Evolutionary conservation across 805 yeast genomes (phyloP).

Genomic region (Kuraishia molischiana): DNA sequence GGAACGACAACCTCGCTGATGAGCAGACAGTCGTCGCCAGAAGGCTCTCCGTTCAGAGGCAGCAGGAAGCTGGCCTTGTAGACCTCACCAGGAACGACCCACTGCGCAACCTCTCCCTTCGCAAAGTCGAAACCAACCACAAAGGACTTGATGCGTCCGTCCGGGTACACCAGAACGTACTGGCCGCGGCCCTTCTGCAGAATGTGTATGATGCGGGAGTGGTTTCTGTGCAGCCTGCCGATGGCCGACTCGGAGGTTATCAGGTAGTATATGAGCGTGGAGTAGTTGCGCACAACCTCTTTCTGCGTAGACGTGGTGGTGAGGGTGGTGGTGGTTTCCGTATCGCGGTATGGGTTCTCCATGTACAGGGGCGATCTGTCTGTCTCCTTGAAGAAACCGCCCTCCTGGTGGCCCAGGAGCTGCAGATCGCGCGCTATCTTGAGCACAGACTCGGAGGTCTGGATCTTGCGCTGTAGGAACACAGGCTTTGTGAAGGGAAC

Average conservation of each 20-base stretch:
- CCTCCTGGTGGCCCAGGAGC: slow-evolving; percentile 39
- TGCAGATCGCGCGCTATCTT: slow-evolving; percentile 25
- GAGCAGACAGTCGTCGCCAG: slow-evolving; percentile 28
- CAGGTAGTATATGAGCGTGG: slow-evolving; percentile 44
- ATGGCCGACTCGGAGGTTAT: slow-evolving; percentile 39
- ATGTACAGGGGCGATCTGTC: slow-evolving; percentile 37
- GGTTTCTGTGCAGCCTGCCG: slow-evolving; percentile 41
- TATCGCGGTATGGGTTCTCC: slow-evolving; percentile 25
- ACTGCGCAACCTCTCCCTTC: slow-evolving; percentile 41
- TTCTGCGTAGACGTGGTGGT: slow-evolving; percentile 5
- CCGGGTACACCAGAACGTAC: slow-evolving; percentile 42
- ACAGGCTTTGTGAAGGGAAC: neutral
- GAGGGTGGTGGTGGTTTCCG: slow-evolving; percentile 5
- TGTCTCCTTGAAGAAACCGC: slow-evolving; percentile 49
- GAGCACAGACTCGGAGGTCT: neutral
- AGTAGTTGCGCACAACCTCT: slow-evolving; percentile 23
- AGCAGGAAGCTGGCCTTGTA: slow-evolving; percentile 45
- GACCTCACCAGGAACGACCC: slow-evolving; percentile 57
- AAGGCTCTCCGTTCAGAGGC: slow-evolving; percentile 20
- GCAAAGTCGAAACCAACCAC: slow-evolving; percentile 40
- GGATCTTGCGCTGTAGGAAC: neutral
- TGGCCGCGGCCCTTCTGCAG: slow-evolving; percentile 47
- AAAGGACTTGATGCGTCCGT: slow-evolving; percentile 38
- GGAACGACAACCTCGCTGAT: slow-evolving; percentile 55
- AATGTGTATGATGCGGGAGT: slow-evolving; percentile 45